These are phyloP conservation scores for Brassica hybrid DNA, from an alignment of 441 rosid genomes.

Conservation along the genomic window DNA sequence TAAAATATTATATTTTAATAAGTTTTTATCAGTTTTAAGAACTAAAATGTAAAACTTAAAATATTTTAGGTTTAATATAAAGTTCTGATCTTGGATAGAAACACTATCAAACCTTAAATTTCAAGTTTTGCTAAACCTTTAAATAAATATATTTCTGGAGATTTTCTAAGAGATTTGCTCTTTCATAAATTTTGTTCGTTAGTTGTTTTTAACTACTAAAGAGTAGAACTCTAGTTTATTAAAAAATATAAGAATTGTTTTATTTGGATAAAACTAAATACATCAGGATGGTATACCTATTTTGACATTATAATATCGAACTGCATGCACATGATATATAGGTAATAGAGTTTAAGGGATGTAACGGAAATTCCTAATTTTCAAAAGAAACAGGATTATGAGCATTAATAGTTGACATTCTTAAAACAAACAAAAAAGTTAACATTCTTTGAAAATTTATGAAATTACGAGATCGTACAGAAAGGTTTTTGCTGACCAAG, in stretches of 20 bases:
- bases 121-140: not conserved
- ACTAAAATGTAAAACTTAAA: not conserved
- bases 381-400: not conserved
- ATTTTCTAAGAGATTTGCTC: not conserved
- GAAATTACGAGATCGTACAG: not conserved
- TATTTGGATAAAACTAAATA: not conserved
- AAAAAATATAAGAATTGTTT: not conserved
- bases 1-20: no score
- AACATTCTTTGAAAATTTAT: not conserved
- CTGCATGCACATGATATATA: not conserved
- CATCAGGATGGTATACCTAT: not conserved
- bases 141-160: not conserved
- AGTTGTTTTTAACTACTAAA: not conserved
- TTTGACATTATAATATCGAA: not conserved
- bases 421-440: not conserved
- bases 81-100: not conserved
- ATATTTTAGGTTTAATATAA: not conserved
- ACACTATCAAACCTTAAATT: not conserved
- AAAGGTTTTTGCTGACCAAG: conserved; percentile 24
- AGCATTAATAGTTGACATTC: not conserved
- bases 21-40: not conserved
- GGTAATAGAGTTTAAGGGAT: not conserved
- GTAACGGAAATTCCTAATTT: not conserved
- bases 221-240: not conserved
- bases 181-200: not conserved